Base-by-base conservation (phyloP, 257 asterid species). In the Nicotiana sylvestris region DNA sequence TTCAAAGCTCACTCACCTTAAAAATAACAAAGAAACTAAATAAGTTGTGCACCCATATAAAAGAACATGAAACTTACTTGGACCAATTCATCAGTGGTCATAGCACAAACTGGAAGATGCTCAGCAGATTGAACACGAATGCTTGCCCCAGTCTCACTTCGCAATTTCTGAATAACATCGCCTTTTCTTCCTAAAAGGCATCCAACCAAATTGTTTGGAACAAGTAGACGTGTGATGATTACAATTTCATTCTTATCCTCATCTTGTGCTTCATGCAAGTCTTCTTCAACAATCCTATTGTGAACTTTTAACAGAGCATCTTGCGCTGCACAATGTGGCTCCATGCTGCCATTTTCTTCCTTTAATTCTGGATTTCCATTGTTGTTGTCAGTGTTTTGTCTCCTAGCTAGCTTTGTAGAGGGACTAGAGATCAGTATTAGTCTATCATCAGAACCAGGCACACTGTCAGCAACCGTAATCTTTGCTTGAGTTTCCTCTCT, bases 401-500 rank as follows among this genome's bases (percentile, higher is more conserved):
- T 82, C 81, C 84, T 89, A 61, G 90, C 87, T 72, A 64, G 78
- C 87, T 91, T 88, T 64, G 87, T 84, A 66, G 95, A 92, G 74
- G 97, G 92, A 87, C 97, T 92, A 77, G 68, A 66, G 66, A 94
- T 85, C 27, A 85, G 85, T 88, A 92, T 90, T 80, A 92, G 89
- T 88, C 98, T 92, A 83, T 91, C 94, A 43, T 94, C 95, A n/a
- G 90, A 89, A 51, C 98, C 97, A 68, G 94, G 91, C 85, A 89
- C 86, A 88, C 92, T 81, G 77, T 92, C 96, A 33, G 93, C 83
- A 88, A 94, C 92, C 39, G 93, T 89, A 81, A 94, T 94, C 86
- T 87, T 94, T 12, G 98, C 98, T 90, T 86, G 92, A 84, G 95
- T 92, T 87, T 91, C 95, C 86, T 91, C 98, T 88, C 97, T 91